A percentile compares a stretch with the other conserved stretches of the same genome.
phyloP scores from a whole-genome alignment of 129 eudicot genomes.

The Ambrosia artemisiifolia region DNA sequence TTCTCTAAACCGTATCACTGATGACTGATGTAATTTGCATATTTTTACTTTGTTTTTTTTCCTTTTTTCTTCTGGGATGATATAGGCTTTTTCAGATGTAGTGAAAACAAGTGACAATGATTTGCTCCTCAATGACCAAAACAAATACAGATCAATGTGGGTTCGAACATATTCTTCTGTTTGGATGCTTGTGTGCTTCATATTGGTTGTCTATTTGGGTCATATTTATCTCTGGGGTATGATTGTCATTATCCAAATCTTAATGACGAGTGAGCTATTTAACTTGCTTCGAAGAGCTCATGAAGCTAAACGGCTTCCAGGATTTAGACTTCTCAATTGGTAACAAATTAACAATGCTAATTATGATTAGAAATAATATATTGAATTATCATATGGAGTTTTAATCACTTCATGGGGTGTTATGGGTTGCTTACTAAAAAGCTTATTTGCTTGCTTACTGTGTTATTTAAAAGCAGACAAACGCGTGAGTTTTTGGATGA shows the following conservation, averaged over 20 bases:
- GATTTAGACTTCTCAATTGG: constrained; percentile 85
- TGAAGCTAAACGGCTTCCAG: constrained; percentile 74
- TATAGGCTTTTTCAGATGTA: constrained; percentile 49
- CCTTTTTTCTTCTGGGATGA: constrained; percentile 7
- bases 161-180: constrained; percentile 65
- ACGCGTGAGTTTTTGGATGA: not conserved
- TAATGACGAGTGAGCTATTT: constrained; percentile 74
- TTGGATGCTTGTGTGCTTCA: constrained; percentile 63
- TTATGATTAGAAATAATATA: not conserved
- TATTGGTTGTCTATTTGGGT: constrained; percentile 61
- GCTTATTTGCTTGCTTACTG: not conserved
- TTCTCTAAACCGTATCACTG: not conserved
- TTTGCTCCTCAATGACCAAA: constrained; percentile 56
- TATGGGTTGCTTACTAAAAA: not conserved
- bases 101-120: constrained; percentile 47
- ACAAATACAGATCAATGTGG: constrained; percentile 79
- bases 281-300: constrained; percentile 69
- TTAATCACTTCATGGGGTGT: not conserved
- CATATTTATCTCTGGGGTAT: constrained; percentile 79
- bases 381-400: not conserved
- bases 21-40: not conserved
- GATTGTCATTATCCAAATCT: constrained; percentile 67
- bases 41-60: not conserved
- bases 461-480: not conserved
- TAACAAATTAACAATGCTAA: constrained; percentile 13